A percentile compares a stretch with the other conserved stretches of the same genome.
phyloP scores from a whole-genome alignment of 129 eudicot genomes.

The Silybum marianum region DNA sequence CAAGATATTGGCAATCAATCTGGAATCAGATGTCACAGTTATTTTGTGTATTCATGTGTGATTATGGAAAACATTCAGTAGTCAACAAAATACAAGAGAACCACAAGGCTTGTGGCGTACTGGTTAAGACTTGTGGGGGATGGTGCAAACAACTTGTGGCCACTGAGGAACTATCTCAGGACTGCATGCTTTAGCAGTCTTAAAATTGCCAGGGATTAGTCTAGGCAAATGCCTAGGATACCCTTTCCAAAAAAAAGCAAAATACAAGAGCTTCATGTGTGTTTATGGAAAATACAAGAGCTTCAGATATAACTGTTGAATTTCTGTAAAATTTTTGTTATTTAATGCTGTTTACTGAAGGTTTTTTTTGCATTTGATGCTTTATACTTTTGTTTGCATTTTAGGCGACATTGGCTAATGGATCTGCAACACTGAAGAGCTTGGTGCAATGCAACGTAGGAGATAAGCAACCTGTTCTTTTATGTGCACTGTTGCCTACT shows the following conservation, averaged over 20 bases:
- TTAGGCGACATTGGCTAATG: constrained; percentile 84
- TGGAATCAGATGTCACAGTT: not conserved
- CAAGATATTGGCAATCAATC: not conserved
- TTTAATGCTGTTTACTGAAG: not conserved
- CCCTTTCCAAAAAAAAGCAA: too few species aligned
- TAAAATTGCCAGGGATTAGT: too few species aligned
- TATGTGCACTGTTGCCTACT: constrained; percentile 76
- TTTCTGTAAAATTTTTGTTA: not conserved
- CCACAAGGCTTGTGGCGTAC: too few species aligned
- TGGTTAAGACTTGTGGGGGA: too few species aligned
- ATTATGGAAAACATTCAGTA: not conserved
- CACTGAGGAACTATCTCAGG: too few species aligned
- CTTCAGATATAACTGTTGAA: not conserved
- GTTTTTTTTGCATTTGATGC: not conserved
- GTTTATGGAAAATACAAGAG: too few species aligned
- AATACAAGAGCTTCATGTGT: not conserved
- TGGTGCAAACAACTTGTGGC: too few species aligned
- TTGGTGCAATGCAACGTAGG: constrained; percentile 89
- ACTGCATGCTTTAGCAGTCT: too few species aligned
- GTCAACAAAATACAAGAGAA: not conserved
- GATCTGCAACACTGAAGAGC: constrained; percentile 50
- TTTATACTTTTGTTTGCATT: not conserved
- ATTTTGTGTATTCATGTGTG: not conserved
- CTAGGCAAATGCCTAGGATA: too few species aligned
- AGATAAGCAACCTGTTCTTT: constrained; percentile 70